Evolutionary conservation across 2,329 filamentous ascomycete species (phyloP).

Genomic region (Cladosporium sphaerospermum): DNA sequence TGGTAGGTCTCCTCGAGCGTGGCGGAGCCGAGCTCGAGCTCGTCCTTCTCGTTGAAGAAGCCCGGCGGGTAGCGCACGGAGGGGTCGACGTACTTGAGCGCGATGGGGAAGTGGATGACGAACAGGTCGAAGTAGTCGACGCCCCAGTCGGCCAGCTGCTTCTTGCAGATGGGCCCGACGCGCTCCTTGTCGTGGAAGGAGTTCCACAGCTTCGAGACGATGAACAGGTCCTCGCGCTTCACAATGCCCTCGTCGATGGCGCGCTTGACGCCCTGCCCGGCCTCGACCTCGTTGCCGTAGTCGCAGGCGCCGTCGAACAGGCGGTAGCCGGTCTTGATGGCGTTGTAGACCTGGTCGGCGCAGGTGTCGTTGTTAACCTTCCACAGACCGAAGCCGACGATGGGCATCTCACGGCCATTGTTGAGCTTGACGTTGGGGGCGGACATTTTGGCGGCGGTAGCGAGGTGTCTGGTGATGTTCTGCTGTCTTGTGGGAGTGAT

Average conservation of each 20-base stretch:
- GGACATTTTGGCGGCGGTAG: conserved; percentile 24
- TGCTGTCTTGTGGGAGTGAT: conserved; percentile 1
- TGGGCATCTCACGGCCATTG: conserved; percentile 53
- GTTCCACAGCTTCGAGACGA: conserved; percentile 91
- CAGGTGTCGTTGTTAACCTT: conserved; percentile 70
- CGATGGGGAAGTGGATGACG: conserved; percentile 75
- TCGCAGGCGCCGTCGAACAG: conserved; percentile 60
- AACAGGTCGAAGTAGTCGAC: conserved; percentile 85
- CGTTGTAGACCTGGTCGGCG: conserved; percentile 72
- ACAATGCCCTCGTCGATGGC: conserved; percentile 77
- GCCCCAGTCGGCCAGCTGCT: conserved; percentile 75
- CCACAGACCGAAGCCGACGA: conserved; percentile 75
- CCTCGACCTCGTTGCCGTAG: conserved; percentile 77
- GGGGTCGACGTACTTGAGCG: conserved; percentile 80
- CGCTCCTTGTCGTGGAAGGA: conserved; percentile 76
- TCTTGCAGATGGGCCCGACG: conserved; percentile 68
- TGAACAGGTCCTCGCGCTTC: conserved; percentile 81
- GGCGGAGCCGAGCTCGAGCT: conserved; percentile 60
- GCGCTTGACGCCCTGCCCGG: conserved; percentile 67
- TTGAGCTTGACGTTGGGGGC: conserved; percentile 31
- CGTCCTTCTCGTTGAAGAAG: conserved; percentile 60
- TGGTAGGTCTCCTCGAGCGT: conserved; percentile 76
- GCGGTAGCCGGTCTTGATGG: conserved; percentile 56
- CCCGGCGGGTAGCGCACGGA: conserved; percentile 71
- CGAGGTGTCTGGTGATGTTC: conserved; percentile 10